Conservation (phyloP, 768 basidiomycete genomes). For the Lactarius hengduanensis region DNA sequence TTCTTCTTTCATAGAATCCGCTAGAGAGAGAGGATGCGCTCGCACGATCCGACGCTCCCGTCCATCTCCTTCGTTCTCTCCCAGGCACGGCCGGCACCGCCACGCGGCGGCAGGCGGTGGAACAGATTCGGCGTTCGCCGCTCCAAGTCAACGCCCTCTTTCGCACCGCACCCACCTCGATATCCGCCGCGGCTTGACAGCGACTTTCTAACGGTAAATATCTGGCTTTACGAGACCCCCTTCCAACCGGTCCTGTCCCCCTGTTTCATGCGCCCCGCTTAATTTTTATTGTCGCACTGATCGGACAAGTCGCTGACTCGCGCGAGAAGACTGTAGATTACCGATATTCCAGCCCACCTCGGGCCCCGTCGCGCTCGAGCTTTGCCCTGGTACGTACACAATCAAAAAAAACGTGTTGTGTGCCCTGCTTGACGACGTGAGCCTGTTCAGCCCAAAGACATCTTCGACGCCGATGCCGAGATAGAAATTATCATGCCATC, state of each 20-base stretch:
- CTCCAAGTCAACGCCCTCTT: constrained; percentile 17
- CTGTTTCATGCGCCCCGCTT: neutral
- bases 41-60: constrained; percentile 24
- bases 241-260: neutral
- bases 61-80: constrained; percentile 29
- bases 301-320: neutral
- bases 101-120: constrained; percentile 6
- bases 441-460: constrained; percentile 24
- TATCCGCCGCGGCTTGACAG: constrained; percentile 28
- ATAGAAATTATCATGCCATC: constrained; percentile 28
- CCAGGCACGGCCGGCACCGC: neutral
- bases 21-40: constrained; percentile 21
- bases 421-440: no score
- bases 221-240: neutral
- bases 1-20: neutral
- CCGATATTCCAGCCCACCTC: constrained; percentile 20
- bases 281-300: neutral
- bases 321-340: constrained; percentile 28
- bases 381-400: constrained; percentile 24
- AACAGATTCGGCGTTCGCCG: constrained; percentile 10
- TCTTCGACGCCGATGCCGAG: constrained; percentile 25
- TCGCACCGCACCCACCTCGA: constrained; percentile 25
- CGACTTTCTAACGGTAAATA: constrained; percentile 25
- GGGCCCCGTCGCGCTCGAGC: constrained; percentile 26
- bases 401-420: neutral